Evolutionary conservation across 495 filamentous ascomycete genomes (phyloP).

Genomic region (Podospora pseudocomata): DNA sequence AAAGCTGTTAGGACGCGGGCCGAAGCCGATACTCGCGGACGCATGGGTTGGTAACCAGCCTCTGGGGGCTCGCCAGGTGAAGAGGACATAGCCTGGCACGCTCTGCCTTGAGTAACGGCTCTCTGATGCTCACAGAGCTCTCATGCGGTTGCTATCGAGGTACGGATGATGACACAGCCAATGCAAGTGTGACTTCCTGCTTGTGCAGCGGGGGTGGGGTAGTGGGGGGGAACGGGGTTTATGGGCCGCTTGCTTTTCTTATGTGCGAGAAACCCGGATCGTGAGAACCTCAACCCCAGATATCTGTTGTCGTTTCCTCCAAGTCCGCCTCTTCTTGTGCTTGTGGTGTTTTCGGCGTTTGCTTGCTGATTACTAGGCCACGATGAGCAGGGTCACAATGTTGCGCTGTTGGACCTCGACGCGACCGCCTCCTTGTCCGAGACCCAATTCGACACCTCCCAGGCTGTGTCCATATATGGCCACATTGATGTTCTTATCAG

Average conservation of each 20-base stretch:
- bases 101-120: neutral
- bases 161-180: neutral
- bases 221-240: neutral
- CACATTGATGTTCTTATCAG: slow-evolving; percentile 49
- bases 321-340: neutral
- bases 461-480: slow-evolving; percentile 34
- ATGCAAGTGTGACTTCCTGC: neutral
- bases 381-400: neutral
- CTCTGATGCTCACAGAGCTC: neutral
- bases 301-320: neutral
- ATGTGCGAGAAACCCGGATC: neutral
- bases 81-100: neutral
- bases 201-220: neutral
- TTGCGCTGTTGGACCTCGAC: slow-evolving; percentile 43
- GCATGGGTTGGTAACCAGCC: neutral
- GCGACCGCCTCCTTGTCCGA: slow-evolving; percentile 40
- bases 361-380: too few relatives aligned
- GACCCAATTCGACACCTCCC: slow-evolving; percentile 36
- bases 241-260: too few relatives aligned
- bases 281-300: neutral
- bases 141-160: neutral
- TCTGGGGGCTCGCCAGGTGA: neutral
- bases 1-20: slow-evolving; percentile 16
- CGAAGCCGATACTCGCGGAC: neutral
- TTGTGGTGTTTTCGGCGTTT: too few relatives aligned